Evolutionary conservation across 257 asterid species (phyloP).

Genomic region (Forsythia suspensa): DNA sequence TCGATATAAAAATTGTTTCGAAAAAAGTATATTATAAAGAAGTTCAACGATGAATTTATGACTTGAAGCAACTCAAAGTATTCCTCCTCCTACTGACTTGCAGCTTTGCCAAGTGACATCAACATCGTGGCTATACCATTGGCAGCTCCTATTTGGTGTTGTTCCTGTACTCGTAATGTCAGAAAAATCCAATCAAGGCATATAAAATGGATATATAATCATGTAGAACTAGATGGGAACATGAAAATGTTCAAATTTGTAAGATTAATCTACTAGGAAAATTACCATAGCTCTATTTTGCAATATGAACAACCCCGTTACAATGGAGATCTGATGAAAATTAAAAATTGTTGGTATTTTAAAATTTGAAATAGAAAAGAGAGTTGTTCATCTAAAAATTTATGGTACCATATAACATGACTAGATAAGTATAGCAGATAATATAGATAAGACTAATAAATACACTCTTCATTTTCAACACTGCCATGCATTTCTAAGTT

Average conservation of each 20-base stretch:
- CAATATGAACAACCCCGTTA: slow-evolving; percentile 67
- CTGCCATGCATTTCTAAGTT: too few species aligned
- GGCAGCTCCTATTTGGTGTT: slow-evolving; percentile 87
- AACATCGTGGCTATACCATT: slow-evolving; percentile 73
- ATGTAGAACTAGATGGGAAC: background rate
- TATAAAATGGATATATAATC: background rate
- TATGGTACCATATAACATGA: background rate
- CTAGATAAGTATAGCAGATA: background rate
- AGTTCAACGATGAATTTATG: background rate
- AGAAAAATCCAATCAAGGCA: background rate
- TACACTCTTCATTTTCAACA: too few species aligned
- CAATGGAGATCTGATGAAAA: slow-evolving; percentile 55
- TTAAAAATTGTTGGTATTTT: background rate
- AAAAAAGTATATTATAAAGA: too few species aligned
- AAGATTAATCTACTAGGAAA: background rate
- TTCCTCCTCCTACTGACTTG: slow-evolving; percentile 74
- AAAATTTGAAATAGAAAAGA: background rate
- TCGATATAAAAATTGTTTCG: too few species aligned
- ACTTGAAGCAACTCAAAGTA: slow-evolving; percentile 45
- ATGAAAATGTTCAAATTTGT: background rate
- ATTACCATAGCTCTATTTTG: slow-evolving; percentile 86
- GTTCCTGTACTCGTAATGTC: slow-evolving; percentile 41
- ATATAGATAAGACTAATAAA: too few species aligned
- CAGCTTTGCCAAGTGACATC: slow-evolving; percentile 57
- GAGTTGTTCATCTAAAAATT: background rate